Base-by-base conservation (phyloP, 2,329 filamentous ascomycete genomes). In the Ophiostoma quercus region DNA sequence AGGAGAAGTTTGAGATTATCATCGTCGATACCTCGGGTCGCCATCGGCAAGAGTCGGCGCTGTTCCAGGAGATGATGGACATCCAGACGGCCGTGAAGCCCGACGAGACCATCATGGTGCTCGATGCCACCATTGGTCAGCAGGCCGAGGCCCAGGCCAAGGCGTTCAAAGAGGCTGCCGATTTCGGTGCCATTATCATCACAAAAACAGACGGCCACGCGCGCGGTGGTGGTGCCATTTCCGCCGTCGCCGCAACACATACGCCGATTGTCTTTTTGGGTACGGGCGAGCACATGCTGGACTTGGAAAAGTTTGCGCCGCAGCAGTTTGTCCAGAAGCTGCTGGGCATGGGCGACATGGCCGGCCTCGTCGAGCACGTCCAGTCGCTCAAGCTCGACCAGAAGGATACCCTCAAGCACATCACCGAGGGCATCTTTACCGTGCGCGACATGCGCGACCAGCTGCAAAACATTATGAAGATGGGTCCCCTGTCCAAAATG, bases 341-440 rank as follows among this genome's bases (percentile, higher is more conserved):
- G 7, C 84, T 99, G 16, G 95, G 95, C 67, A 98, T 98, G 93
- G 95, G 95, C 65, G 95, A 99, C 76, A 96, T 99, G 84, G 90
- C 92, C 34, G 94, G 95, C 0, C 81, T 99, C 41, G 92, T 99
- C 12, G 95, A 99, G 80, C 95, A 99, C 77, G 95, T 99, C 1
- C 95, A 99, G 78, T 92, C 90, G 41, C 86, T 99, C 68, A 97
- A 96, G 78, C 87, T 97, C 67, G 94, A 98, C 79, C 95, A 97
- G 74, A 98, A 99, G 80, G 94, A 98, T 76, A 98, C 95, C 3
- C 97, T 99, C 85, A 99, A 99, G 83, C 94, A 99, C 82, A 96
- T 99, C 74, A 91, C 92, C 7, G 94, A 97, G 77, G 95, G 95
- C 70, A 94, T 97, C 73, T 99, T 98, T 80, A 97, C 95, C 0